Evolutionary conservation across 2,329 filamentous ascomycete genomes (phyloP).

Genomic region (Colletotrichum phormii): DNA sequence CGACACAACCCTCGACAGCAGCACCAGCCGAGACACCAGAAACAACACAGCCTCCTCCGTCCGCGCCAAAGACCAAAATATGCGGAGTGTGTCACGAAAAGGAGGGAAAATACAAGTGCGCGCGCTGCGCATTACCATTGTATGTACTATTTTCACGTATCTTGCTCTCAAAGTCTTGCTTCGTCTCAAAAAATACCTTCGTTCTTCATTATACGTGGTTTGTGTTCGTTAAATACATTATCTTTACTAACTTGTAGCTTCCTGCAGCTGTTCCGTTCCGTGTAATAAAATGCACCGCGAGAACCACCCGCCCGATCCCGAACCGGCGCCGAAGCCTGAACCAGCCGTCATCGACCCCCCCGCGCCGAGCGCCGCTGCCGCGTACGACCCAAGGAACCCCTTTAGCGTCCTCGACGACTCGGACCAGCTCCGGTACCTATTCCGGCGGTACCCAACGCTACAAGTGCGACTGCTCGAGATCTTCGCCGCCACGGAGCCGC

Average conservation of each 20-base stretch:
- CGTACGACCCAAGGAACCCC: conserved; percentile 50
- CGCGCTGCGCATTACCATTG: conserved; percentile 69
- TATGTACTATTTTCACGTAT: conserved; percentile 50
- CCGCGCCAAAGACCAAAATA: conserved; percentile 36
- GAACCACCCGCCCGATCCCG: conserved; percentile 58
- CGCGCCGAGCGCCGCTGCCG: conserved; percentile 18
- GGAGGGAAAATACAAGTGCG: conserved; percentile 71
- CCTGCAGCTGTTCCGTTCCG: conserved; percentile 66
- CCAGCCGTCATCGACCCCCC: conserved; percentile 44
- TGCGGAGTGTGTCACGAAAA: conserved; percentile 66
- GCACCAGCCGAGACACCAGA: not conserved
- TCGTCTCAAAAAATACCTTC: not conserved
- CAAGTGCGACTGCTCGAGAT: conserved; percentile 60
- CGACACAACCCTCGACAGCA: not conserved
- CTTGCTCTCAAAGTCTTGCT: not conserved
- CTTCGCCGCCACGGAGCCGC: conserved; percentile 61
- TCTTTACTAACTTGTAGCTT: conserved; percentile 20
- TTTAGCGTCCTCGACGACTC: conserved; percentile 65
- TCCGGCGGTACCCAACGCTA: conserved; percentile 64
- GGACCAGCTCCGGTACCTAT: conserved; percentile 61
- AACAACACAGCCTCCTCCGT: not conserved
- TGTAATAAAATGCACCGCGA: conserved; percentile 66
- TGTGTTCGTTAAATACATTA: conserved; percentile 26
- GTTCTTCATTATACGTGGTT: not conserved
- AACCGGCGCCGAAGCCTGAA: conserved; percentile 43